Base-by-base conservation (phyloP, 257 asterid species). In the Forsythia suspensa region DNA sequence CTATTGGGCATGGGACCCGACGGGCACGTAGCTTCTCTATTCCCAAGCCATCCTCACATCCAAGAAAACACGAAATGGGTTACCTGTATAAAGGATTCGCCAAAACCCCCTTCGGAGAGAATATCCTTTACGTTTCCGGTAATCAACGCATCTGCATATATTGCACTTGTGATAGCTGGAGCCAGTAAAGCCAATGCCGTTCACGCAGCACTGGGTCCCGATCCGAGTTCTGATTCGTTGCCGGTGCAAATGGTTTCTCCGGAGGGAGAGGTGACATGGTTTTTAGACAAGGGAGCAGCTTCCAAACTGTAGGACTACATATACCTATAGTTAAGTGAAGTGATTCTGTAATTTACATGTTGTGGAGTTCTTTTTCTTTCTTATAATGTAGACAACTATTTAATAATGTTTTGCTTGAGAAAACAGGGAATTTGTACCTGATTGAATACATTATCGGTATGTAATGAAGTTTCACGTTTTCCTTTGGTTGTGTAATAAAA, bases 151-250 rank as follows among this genome's bases (percentile, higher is more conserved):
- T 83, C 97, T 43, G 84, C 96, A 0, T 91, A 92, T 80, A 89
- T 85, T n/a, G 98, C 97, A n/a, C 92, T 94, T 95, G 98, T 94
- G 80, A 40, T 92, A 82, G 90, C 98, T 0, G 98, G 96, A 3
- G 82, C 86, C 20, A 91, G 90, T 2, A 72, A 89, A 76, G 95
- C 95, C 10, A 71, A 84, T 72, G 81, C 92, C 0, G 86, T 88
- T 18, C 84, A 87, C 72, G 77, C 52, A 10, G 95, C 79, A 0
- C 70, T 94, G 78, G 87, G 86, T 3, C 40, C 63, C 5, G 84
- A 46, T 48, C 79, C 76, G 2, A 73, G 46, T 65, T 75, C 84
- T 12, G 73, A 65, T 29, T 86, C 89, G 8, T 76, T 91, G 82
- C 97, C 97, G 59, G 82, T 69, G 72, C 88, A 38, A 82, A 88